Conservation (phyloP, 495 filamentous ascomycete genomes). For the Talaromyces adpressus region DNA sequence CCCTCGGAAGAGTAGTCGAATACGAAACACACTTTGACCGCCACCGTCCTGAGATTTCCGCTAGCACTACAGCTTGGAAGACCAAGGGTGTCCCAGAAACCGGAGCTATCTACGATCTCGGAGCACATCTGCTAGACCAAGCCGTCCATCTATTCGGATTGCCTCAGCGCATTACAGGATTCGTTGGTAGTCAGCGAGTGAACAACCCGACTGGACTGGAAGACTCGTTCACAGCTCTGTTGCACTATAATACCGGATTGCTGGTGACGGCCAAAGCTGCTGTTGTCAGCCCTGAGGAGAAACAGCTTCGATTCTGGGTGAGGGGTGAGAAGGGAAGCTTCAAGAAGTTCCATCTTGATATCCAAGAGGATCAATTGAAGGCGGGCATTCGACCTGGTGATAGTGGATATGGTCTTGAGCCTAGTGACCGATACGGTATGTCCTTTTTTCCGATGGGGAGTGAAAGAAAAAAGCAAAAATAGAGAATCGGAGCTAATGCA, state of each 20-base stretch:
- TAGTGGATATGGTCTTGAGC: constrained; percentile 59
- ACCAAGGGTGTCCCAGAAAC: constrained; percentile 59
- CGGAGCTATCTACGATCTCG: constrained; percentile 74
- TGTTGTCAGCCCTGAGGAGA: constrained; percentile 61
- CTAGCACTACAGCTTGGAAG: constrained; percentile 58
- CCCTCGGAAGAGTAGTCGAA: constrained; percentile 63
- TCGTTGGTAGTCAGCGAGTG: constrained; percentile 59
- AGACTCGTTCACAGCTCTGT: constrained; percentile 61
- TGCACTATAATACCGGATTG: constrained; percentile 55
- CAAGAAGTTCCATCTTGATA: constrained; percentile 71
- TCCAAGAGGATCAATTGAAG: constrained; percentile 77
- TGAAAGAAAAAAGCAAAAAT: not conserved
- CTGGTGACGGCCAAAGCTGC: constrained; percentile 62
- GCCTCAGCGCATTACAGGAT: constrained; percentile 60
- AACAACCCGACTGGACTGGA: constrained; percentile 51
- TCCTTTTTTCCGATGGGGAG: not conserved
- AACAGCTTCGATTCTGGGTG: constrained; percentile 75
- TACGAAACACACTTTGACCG: constrained; percentile 85
- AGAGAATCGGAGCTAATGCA: constrained; percentile 2
- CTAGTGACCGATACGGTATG: constrained; percentile 42
- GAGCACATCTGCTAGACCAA: constrained; percentile 80
- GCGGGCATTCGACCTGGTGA: constrained; percentile 60
- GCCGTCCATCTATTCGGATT: constrained; percentile 70
- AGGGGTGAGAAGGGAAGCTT: constrained; percentile 74
- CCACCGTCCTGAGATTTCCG: constrained; percentile 50